Evolutionary conservation across 2,329 filamentous ascomycete genomes (phyloP), one percentile per base, ranked within the genome.

Genomic region (Colletotrichum sp.): DNA sequence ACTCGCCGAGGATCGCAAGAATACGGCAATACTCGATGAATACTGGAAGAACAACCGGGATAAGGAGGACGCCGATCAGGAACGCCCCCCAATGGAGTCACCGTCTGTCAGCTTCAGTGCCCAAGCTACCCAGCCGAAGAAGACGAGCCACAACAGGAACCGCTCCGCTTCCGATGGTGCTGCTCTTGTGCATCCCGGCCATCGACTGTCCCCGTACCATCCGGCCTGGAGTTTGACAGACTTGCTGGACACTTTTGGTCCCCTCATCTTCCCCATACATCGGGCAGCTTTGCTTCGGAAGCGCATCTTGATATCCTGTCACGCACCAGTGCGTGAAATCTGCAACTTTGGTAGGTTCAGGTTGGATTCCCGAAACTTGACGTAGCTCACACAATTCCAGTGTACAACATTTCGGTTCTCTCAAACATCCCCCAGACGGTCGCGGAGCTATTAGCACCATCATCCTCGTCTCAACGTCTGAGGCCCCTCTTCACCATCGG

Each of bases 381-480:
- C 28, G 8, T 58, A 24, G 43, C 58, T 58, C 8, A 73, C n/a
- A 18, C 16, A 15, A 6, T 1, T 66, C 71, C 77, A 96, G 97
- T 98, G 77, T 99, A 98, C 85, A 93, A 97, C 83, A 91, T 98
- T 67, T 98, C 96, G n/a, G 90, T 98, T 70, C 89, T 99, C 38
- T 96, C 96, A 60, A 98, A 96, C 79, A 93, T 98, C 58, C 96
- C 97, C 32, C 89, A 93, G 48, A 92, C 94, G 34, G 90, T 96
- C 58, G 88, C 90, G 73, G 92, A 96, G 67, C 86, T 93, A 16
- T 88, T 98, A n/a, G 91, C 93, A 24, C 83, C 90, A 1, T 88
- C 89, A 30, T 89, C 91, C 5, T 88, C 92, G 30, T 89, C 91
- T 1, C 89, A 94, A 76, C 89, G 95, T 74, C 89, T 97, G 34